Base-by-base conservation (phyloP, 768 basidiomycete species). In the Rhizopogon roseolus region DNA sequence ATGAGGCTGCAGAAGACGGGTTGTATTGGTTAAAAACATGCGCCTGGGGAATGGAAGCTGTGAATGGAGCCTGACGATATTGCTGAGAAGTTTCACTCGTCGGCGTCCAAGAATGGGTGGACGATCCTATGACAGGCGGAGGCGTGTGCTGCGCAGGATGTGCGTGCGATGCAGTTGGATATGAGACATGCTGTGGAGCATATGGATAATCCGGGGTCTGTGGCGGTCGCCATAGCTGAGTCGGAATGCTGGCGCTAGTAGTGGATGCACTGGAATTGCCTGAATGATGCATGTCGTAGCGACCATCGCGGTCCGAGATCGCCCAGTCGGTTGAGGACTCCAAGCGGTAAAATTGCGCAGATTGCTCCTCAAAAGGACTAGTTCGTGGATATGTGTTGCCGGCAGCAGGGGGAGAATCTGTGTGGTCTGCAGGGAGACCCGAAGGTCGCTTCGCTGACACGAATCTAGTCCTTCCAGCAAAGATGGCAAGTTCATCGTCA, bases 401-500 rank as follows among this genome's bases (percentile, higher is more conserved):
- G 29, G 34, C 41, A 14, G 44, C 52, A 9, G 40, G 43, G 1
- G 40, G 22, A 16, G 42, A 10, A 4, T 17, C 41, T 1, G 54
- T 13, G 25, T 38, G 29, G 7, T 52, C 49, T 11, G 38, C 17
- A 6, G 56, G 57, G 14, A 59, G 52, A 22, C 64, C 64, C 32
- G 56, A 64, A 29, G 67, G 52, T 63, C 69, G 70, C 59, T 76
- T 75, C 7, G 73, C 69, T 2, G 81, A 79, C 13, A 88, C 79
- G 39, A 89, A 79, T 8, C 81, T 75, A 0, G 81, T 85, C 54
- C 81, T 79, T 4, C 87, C 88, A 0, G 85, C 81, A 60, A 88
- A 84, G 41, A 89, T 85, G 0, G 80, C 73, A 4, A 90, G 71
- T 56, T 86, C 87, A 54, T 89, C 87, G 17, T 64, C 84, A 0